Conservation (phyloP, 768 basidiomycete genomes). For the Tulasnella sp. region DNA sequence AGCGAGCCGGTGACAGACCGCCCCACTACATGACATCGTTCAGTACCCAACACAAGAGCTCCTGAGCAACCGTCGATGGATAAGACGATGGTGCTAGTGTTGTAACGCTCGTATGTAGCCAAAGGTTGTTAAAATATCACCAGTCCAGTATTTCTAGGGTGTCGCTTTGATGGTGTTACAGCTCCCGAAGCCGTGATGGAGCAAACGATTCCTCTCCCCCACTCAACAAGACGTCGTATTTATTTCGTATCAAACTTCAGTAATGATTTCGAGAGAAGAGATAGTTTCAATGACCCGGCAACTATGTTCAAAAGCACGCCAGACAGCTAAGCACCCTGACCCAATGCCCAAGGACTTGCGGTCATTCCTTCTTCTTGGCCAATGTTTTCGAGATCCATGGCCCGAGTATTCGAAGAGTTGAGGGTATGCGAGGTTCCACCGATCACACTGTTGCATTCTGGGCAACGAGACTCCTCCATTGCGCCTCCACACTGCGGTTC, state of each 20-base stretch:
- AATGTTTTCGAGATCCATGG: constrained; percentile 29
- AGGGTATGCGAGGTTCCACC: constrained; percentile 32
- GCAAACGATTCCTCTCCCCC: background rate
- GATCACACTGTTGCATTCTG: constrained; percentile 33
- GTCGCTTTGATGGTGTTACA: background rate
- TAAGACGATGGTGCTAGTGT: constrained; percentile 9
- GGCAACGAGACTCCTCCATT: constrained; percentile 28
- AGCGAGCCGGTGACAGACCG: too few species aligned
- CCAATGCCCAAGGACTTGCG: background rate
- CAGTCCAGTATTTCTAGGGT: too few species aligned
- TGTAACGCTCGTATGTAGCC: background rate
- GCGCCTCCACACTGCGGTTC: constrained; percentile 29
- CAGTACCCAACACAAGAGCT: background rate
- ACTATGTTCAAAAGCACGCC: too few species aligned
- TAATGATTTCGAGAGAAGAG: too few species aligned
- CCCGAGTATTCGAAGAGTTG: constrained; percentile 25
- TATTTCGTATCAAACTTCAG: background rate
- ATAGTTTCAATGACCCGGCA: too few species aligned
- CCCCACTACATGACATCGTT: background rate
- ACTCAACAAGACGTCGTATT: background rate
- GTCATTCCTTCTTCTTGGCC: constrained; percentile 4
- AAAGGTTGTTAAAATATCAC: background rate
- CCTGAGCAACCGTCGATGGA: background rate
- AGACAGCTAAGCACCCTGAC: background rate
- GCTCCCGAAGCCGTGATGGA: background rate